Percentiles rank a stretch among this genome's conserved stretches.
These are phyloP conservation scores for Firmiana major DNA, from an alignment of 345 rosid species.

Conservation along the genomic window DNA sequence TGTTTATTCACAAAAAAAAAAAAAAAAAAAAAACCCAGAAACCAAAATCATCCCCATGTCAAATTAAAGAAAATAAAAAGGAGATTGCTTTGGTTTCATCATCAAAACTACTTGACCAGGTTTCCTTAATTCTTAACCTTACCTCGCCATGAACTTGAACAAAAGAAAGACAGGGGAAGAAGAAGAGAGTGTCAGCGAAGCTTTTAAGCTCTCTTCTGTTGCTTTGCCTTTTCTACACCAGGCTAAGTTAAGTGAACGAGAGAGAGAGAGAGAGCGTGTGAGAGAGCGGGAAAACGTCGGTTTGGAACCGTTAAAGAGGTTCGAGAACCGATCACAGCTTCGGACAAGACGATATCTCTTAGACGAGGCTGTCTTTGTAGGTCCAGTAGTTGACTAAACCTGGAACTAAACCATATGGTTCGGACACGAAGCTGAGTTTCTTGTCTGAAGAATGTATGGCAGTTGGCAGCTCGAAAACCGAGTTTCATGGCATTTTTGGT, in stretches of 20 bases:
- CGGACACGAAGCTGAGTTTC: not conserved
- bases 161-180: slow-evolving; percentile 6
- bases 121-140: not conserved
- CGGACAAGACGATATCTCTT: slow-evolving; percentile 23
- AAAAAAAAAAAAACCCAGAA: not conserved
- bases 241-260: slow-evolving; percentile 31
- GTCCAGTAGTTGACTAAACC: slow-evolving; percentile 22
- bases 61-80: not conserved
- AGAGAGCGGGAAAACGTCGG: slow-evolving; percentile 42
- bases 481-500: slow-evolving; percentile 27
- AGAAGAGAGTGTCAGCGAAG: slow-evolving; percentile 12
- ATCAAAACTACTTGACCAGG: not conserved
- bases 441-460: no score
- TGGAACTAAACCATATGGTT: slow-evolving; percentile 22
- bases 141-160: slow-evolving; percentile 36
- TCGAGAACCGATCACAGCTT: slow-evolving; percentile 32
- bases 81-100: not conserved
- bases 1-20: not conserved
- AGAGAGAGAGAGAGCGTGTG: slow-evolving; percentile 11
- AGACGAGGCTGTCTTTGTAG: slow-evolving; percentile 9
- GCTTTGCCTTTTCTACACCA: slow-evolving; percentile 28
- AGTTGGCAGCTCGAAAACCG: slow-evolving; percentile 28
- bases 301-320: slow-evolving; percentile 11
- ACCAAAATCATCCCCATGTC: not conserved
- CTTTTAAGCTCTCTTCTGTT: not conserved